Base-by-base conservation (phyloP, 2,329 filamentous ascomycete genomes). In the Alternaria gansuensis region DNA sequence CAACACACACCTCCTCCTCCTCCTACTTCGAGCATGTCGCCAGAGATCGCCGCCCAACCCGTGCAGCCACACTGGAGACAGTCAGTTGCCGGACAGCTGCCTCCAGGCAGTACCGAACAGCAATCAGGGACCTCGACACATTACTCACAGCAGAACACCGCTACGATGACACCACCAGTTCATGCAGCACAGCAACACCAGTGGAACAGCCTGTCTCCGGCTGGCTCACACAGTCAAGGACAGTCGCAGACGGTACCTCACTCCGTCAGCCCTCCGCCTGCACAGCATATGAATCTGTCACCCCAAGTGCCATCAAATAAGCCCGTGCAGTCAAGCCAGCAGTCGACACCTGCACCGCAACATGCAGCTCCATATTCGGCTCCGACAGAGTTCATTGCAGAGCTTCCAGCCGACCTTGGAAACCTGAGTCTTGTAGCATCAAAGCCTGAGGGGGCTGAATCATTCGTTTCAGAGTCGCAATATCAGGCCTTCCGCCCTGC, bases 381-480 rank as follows among this genome's bases (percentile, higher is more conserved):
- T 4, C 64, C 70, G 4, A 66, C 66, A 6, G 69, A 71, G 17
- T 77, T 76, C 49, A 66, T 76, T 28, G 75, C 74, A 5, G 75
- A 77, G 50, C 56, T 77, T 21, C 75, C 75, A 5, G 75, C 70
- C 36, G 73, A 76, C 34, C 24, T 76, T 46, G 71, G 69, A n/a
- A 71, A 61, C 14, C 48, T 74, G 37, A 71, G 48, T 24, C 43
- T 74, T 11, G 33, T 28, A 36, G 64, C 71, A 45, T 17, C 67
- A 3, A 68, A 71, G 17, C 41, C 66, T 0, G 44, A 57, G 13
- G 50, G 54, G 45, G 46, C 53, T 10, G 55, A 56, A 13, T 7
- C 50, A 9, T 40, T 63, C 2, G 31, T 46, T n/a, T 62, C 62
- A 29, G 31, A 50, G 1, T 53, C 65, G 14, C 62, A 61, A 36